Base-by-base conservation (phyloP, 805 yeast species). In the Zygoascus biomembranicola region DNA sequence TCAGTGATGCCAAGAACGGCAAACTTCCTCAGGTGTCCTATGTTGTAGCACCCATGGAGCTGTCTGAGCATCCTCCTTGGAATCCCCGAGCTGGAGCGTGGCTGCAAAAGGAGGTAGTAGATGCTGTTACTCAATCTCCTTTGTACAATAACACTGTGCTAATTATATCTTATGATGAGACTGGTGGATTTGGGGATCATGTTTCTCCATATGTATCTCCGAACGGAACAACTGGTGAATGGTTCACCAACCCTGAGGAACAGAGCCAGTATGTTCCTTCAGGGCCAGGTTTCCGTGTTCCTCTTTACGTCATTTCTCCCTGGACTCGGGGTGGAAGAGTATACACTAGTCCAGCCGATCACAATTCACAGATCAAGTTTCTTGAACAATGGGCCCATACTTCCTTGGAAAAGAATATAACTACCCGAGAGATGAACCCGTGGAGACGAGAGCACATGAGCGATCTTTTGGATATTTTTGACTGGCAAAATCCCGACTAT, bases 121-220 rank as follows among this genome's bases (percentile, higher is more conserved):
- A 58, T 23, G 61, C 63, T 13, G 54, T 61, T 20, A 47, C 47
- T 14, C 45, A 52, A 20, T 51, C 58, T 13, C 65, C 61, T 8
- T 39, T 39, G 42, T 58, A 58, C 45, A 58, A 59, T 42, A 53
- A 61, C 16, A 61, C 65, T 26, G 63, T 55, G 9, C 42, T 61
- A n/a, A 31, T 61, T 32, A 49, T 59, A 19, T 58, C 64, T 9
- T 61, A 61, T 47, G 65, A 61, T 52, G 65, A 61, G 51, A 61
- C 64, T 35, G 65, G 65, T 20, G 65, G 64, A 49, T 61, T 52
- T 50, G 64, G 64, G 28, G 65, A 61, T 43, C 65, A 61, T 43
- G 64, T 61, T 37, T 52, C 56, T 13, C 65, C 63, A 11, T 59
- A 57, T 52, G 44, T 59, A 8, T 32, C 64, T 10, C 63, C 63